Evolutionary conservation across 176 grass and related monocot genomes (phyloP).

Genomic region (Zea luxurians): DNA sequence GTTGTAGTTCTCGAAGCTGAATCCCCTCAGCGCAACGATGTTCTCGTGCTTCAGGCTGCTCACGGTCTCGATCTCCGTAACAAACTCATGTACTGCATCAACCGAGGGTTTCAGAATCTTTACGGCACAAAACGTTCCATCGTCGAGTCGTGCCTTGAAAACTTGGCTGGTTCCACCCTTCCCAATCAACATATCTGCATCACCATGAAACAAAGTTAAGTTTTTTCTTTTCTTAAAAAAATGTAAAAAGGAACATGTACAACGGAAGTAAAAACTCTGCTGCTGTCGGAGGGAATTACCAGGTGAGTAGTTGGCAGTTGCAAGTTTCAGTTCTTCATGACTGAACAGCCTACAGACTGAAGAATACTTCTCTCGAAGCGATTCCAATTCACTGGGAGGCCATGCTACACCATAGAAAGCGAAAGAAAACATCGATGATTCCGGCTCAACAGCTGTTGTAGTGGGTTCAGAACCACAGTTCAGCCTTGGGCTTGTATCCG

Average conservation of each 20-base stretch:
- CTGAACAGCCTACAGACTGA: conserved; percentile 63
- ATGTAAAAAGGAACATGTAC: neutral
- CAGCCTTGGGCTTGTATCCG: conserved; percentile 42
- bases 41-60: conserved; percentile 74
- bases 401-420: conserved; percentile 47
- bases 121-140: conserved; percentile 62
- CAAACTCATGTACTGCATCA: conserved; percentile 76
- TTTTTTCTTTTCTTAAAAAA: neutral
- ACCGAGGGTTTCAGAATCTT: conserved; percentile 84
- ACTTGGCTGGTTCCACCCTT: conserved; percentile 92
- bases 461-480: conserved; percentile 42
- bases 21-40: conserved; percentile 70
- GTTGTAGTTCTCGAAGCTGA: conserved; percentile 81
- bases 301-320: conserved; percentile 78
- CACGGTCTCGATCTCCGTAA: conserved; percentile 71
- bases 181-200: conserved; percentile 87
- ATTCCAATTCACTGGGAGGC: conserved; percentile 65
- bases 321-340: conserved; percentile 60
- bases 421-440: conserved; percentile 42
- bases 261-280: too few relatives aligned
- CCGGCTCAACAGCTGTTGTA: conserved; percentile 31
- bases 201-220: conserved; percentile 25
- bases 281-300: conserved; percentile 48
- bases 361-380: conserved; percentile 69
- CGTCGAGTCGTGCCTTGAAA: conserved; percentile 66